Percentiles rank a stretch among this genome's conserved stretches.
Evolutionary conservation across 805 yeast species (phyloP).

Genomic region (Candida broadrunensis): DNA sequence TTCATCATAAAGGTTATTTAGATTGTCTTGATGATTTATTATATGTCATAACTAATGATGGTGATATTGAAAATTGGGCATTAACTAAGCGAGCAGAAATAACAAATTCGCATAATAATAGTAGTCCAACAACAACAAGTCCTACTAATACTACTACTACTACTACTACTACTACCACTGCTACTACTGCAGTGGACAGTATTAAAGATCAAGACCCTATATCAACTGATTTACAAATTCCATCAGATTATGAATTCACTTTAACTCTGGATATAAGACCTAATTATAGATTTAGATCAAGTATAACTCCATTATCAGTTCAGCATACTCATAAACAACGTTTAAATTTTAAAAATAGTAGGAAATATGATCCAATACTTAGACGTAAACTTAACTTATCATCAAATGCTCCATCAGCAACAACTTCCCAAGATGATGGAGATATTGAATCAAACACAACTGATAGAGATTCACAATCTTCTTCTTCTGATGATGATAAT

Average conservation of each 20-base stretch:
- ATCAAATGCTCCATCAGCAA: constrained; percentile 8
- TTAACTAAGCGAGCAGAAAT: constrained; percentile 45
- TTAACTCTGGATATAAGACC: constrained; percentile 26
- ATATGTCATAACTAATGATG: constrained; percentile 33
- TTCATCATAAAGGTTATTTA: constrained; percentile 56
- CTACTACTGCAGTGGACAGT: too few species aligned
- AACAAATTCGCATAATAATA: constrained; percentile 9
- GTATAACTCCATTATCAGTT: constrained; percentile 39
- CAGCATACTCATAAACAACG: constrained; percentile 24
- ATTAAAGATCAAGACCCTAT: not conserved
- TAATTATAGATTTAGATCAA: constrained; percentile 26
- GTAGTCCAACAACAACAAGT: not conserved
- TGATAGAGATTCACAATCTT: not conserved
- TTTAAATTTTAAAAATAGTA: constrained; percentile 9
- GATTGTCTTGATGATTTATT: constrained; percentile 59
- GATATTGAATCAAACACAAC: constrained; percentile 11
- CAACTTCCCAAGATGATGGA: constrained; percentile 16
- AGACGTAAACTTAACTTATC: constrained; percentile 8
- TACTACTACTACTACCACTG: not conserved
- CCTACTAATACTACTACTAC: not conserved
- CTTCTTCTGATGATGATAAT: not conserved
- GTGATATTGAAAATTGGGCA: constrained; percentile 54
- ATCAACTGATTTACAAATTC: constrained; percentile 1
- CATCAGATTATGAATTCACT: constrained; percentile 26
- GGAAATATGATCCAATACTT: constrained; percentile 6